phyloP scores from a whole-genome alignment of 495 filamentous ascomycete species.

The Aspergillus homomorphus region DNA sequence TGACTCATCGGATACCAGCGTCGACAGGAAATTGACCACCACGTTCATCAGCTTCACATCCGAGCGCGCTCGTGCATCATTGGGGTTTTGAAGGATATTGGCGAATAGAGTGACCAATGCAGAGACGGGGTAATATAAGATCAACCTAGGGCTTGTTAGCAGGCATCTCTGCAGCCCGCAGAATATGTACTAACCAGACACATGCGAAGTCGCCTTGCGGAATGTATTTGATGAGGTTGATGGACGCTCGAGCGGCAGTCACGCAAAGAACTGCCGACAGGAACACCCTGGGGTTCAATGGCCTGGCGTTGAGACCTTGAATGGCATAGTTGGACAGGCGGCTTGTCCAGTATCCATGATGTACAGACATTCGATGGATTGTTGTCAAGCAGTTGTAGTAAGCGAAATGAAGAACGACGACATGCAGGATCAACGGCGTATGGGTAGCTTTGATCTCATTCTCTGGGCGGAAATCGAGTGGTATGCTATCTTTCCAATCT shows the following conservation, averaged over 20 bases:
- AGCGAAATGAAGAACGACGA: constrained; percentile 89
- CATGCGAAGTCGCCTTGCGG: constrained; percentile 92
- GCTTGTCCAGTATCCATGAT: constrained; percentile 98
- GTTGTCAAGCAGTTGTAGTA: constrained; percentile 98
- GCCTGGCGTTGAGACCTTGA: constrained; percentile 83
- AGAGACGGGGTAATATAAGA: constrained; percentile 95
- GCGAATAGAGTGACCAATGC: constrained; percentile 94
- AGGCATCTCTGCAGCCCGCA: constrained; percentile 11
- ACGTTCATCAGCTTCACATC: constrained; percentile 89
- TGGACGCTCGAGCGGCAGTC: constrained; percentile 85
- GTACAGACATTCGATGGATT: constrained; percentile 96
- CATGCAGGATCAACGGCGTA: constrained; percentile 83
- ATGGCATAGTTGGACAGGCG: constrained; percentile 93
- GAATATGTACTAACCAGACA: constrained; percentile 70
- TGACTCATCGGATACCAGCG: constrained; percentile 70
- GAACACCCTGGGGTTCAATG: constrained; percentile 90
- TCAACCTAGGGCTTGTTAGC: constrained; percentile 60
- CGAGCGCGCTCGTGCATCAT: constrained; percentile 79
- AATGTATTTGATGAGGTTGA: constrained; percentile 91
- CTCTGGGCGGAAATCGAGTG: constrained; percentile 90
- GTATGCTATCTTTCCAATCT: constrained; percentile 94
- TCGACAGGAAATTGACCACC: constrained; percentile 85
- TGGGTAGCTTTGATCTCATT: constrained; percentile 89
- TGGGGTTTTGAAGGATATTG: constrained; percentile 94
- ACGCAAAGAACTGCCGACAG: constrained; percentile 91